These are phyloP conservation scores for Oleoguttula mirabilis DNA, from an alignment of 495 filamentous ascomycete genomes.

Conservation along the genomic window DNA sequence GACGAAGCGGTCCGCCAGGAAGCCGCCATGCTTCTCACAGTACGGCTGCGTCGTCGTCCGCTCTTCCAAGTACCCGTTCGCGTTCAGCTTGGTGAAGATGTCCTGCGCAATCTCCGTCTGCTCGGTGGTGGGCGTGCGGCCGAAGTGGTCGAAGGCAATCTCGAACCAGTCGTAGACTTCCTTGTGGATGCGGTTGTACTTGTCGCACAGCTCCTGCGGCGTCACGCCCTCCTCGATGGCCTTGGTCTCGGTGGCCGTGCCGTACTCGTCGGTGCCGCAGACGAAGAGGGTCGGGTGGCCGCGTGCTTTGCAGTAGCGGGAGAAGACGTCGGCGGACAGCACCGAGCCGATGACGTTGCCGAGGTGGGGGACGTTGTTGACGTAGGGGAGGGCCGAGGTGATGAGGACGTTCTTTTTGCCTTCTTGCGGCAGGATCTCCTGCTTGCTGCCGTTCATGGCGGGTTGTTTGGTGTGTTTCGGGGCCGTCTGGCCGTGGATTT, in stretches of 20 bases:
- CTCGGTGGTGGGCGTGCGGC: slow-evolving; percentile 64
- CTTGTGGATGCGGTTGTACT: slow-evolving; percentile 73
- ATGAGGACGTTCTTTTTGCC: slow-evolving; percentile 42
- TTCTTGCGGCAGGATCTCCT: slow-evolving; percentile 35
- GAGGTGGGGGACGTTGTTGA: slow-evolving; percentile 92
- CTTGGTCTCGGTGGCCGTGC: slow-evolving; percentile 82
- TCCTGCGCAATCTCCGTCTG: slow-evolving; percentile 82
- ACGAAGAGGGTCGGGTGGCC: slow-evolving; percentile 54
- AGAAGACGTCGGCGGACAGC: slow-evolving; percentile 68
- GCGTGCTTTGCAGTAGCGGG: slow-evolving; percentile 60
- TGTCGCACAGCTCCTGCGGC: slow-evolving; percentile 64
- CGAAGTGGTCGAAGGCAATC: slow-evolving; percentile 75
- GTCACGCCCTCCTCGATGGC: slow-evolving; percentile 55
- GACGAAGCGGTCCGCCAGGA: slow-evolving; percentile 86
- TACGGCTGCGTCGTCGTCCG: slow-evolving; percentile 67
- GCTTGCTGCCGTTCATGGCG: slow-evolving; percentile 8
- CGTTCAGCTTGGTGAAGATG: slow-evolving; percentile 65
- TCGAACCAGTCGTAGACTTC: slow-evolving; percentile 84
- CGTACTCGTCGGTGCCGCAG: slow-evolving; percentile 42
- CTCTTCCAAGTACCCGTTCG: slow-evolving; percentile 75
- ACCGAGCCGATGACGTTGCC: slow-evolving; percentile 90
- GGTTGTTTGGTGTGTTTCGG: no score
- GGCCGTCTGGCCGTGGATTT: no score
- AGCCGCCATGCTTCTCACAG: slow-evolving; percentile 71
- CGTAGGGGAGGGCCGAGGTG: slow-evolving; percentile 50